These are phyloP conservation scores for Erodium chrysanthum DNA, from an alignment of 441 rosid genomes.

Conservation along the genomic window DNA sequence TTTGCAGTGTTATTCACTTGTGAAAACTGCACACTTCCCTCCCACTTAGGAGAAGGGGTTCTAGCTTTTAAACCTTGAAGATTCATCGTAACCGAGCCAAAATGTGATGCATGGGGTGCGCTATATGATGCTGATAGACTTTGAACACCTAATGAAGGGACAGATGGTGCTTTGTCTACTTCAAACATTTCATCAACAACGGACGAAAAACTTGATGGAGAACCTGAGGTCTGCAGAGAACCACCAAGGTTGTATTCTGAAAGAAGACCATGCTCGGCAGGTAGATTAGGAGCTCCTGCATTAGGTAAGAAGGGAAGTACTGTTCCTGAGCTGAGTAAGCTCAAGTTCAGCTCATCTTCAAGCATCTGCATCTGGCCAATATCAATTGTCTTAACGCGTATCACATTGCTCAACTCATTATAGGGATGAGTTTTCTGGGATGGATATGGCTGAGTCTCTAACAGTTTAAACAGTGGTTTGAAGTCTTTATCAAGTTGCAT, in stretches of 20 bases:
- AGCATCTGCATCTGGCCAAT: constrained; percentile 71
- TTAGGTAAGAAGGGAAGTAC: constrained; percentile 38
- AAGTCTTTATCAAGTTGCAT: constrained; percentile 90
- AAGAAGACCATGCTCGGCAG: constrained; percentile 44
- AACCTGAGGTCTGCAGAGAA: constrained; percentile 44
- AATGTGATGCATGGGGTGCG: constrained; percentile 43
- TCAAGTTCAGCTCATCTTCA: constrained; percentile 72
- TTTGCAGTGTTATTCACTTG: constrained; percentile 34
- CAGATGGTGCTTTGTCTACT: constrained; percentile 54
- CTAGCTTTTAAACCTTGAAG: constrained; percentile 35
- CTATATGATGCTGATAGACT: constrained; percentile 39
- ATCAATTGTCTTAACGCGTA: constrained; percentile 63
- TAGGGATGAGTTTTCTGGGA: constrained; percentile 44
- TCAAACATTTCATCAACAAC: constrained; percentile 92
- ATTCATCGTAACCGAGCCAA: constrained; percentile 42
- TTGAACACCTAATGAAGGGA: constrained; percentile 40
- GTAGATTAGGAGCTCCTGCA: constrained; percentile 37
- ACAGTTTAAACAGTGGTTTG: constrained; percentile 72
- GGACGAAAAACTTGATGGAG: constrained; percentile 67
- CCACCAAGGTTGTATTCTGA: constrained; percentile 48
- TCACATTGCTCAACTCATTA: constrained; percentile 45
- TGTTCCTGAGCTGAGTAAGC: constrained; percentile 47
- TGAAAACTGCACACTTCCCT: constrained; percentile 37
- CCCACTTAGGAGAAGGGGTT: constrained; percentile 51
- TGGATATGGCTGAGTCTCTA: constrained; percentile 50